These are phyloP conservation scores for Aspergillus spinulosporus DNA, from an alignment of 2,329 filamentous ascomycete genomes.

Conservation along the genomic window DNA sequence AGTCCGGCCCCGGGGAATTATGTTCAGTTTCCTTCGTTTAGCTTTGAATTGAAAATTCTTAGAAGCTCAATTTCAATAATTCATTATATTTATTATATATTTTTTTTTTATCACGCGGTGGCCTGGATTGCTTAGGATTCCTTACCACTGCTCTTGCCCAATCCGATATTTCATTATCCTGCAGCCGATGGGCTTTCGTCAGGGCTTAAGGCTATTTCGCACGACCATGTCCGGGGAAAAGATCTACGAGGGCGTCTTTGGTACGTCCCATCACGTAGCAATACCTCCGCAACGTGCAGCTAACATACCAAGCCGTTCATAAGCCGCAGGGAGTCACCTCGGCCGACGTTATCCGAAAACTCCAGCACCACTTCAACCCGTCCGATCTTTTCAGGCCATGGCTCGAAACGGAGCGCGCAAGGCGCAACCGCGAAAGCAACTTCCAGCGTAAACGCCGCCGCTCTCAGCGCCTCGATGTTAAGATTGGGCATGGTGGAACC, in stretches of 20 bases:
- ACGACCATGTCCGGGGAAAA: conserved; percentile 46
- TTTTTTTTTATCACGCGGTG: no score
- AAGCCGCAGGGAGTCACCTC: conserved; percentile 87
- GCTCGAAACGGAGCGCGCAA: conserved; percentile 63
- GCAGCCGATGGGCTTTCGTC: conserved; percentile 34
- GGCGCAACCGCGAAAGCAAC: conserved; percentile 58
- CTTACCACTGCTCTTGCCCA: neutral
- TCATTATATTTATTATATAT: neutral
- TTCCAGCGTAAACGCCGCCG: conserved; percentile 62
- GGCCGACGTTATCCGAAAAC: conserved; percentile 84
- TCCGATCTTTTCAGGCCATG: conserved; percentile 78
- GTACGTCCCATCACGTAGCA: conserved; percentile 10
- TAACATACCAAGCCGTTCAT: conserved; percentile 70
- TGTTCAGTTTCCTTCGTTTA: neutral
- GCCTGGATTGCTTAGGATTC: neutral
- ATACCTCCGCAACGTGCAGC: neutral
- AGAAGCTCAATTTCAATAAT: neutral
- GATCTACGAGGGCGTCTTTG: conserved; percentile 57
- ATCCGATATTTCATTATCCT: conserved; percentile 10
- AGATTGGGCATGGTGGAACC: conserved; percentile 95
- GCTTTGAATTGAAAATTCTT: neutral
- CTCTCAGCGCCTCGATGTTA: conserved; percentile 69
- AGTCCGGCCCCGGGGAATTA: neutral
- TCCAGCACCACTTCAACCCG: conserved; percentile 79
- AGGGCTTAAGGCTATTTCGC: conserved; percentile 33